Evolutionary conservation across 2,329 filamentous ascomycete genomes (phyloP), one percentile per base, ranked within the genome.

Genomic region (Trichocomaceae sp.): DNA sequence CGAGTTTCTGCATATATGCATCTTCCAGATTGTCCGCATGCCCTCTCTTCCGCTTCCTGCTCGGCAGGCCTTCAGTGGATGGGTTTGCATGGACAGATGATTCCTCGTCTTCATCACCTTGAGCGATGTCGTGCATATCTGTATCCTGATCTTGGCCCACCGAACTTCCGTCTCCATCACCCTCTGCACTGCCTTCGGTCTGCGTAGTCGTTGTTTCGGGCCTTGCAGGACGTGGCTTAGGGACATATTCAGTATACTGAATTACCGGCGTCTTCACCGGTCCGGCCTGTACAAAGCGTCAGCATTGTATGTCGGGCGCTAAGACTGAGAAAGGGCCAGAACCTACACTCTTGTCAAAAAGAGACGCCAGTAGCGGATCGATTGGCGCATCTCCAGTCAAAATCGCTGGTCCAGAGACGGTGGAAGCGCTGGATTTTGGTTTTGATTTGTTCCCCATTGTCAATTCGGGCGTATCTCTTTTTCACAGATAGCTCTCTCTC

Each of bases 301-400:
- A n/a, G 49, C 29, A 26, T n/a, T n/a, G n/a, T n/a, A n/a, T 13
- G 10, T 17, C n/a, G 19, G 29, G 22, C 17, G 20, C 29, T 6
- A 17, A 33, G 20, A n/a, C 9, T 17, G 19, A 9, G 15, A 22
- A 13, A 10, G 51, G 47, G 52, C 7, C 1, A 26, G 15, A 52
- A 58, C 84, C 75, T 79, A 89, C 86, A 76, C 87, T 90, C 55
- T 79, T 76, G 55, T 84, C 79, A 72, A 90, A 90, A 39, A 90
- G 78, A 58, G 85, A 83, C 64, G 84, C 79, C 61, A 90, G 76
- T 54, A 78, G 74, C 68, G 86, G 85, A 75, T 90, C 86, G 57
- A 90, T 76, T 57, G 78, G 77, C 69, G 81, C 81, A 52, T 85
- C 84, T 52, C 85, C 77, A 56, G 77, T 77, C 67, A 82, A 81